Evolutionary conservation across 805 yeast genomes (phyloP).

Genomic region (Saccharomycopsis capsularis): DNA sequence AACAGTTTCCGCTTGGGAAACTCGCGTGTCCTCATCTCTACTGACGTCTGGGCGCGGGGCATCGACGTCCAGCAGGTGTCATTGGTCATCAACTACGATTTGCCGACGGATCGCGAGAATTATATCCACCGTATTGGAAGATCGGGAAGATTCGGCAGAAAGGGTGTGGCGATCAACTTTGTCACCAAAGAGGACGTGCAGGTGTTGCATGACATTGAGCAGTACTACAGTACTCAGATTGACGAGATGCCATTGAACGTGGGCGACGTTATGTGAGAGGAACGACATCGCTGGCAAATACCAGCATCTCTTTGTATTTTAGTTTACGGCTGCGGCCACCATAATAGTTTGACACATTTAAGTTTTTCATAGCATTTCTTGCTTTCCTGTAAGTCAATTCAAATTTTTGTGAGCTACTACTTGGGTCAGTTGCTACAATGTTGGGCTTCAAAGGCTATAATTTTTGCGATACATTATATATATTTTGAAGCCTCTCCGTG

Average conservation of each 20-base stretch:
- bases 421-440: too few species aligned
- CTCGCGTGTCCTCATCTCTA: conserved; percentile 85
- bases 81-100: conserved; percentile 87
- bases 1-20: conserved; percentile 92
- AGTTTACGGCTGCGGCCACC: too few species aligned
- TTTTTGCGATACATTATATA: too few species aligned
- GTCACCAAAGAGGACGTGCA: conserved; percentile 74
- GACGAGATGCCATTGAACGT: conserved; percentile 80
- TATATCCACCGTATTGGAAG: conserved; percentile 98
- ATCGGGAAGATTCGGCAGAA: conserved; percentile 97
- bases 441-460: too few species aligned
- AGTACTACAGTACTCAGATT: conserved; percentile 81
- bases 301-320: too few species aligned
- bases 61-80: conserved; percentile 97
- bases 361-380: too few species aligned
- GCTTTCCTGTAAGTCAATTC: too few species aligned
- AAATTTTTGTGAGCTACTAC: too few species aligned
- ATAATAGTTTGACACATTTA: too few species aligned
- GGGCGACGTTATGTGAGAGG: conserved; percentile 4
- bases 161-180: conserved; percentile 95
- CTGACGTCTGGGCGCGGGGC: conserved; percentile 97
- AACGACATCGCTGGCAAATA: too few species aligned
- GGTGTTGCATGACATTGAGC: conserved; percentile 79
- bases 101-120: conserved; percentile 85
- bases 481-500: too few species aligned